phyloP scores from a whole-genome alignment of 192 early-diverging fungal genomes.

The Lunasporangiospora selenospora region DNA sequence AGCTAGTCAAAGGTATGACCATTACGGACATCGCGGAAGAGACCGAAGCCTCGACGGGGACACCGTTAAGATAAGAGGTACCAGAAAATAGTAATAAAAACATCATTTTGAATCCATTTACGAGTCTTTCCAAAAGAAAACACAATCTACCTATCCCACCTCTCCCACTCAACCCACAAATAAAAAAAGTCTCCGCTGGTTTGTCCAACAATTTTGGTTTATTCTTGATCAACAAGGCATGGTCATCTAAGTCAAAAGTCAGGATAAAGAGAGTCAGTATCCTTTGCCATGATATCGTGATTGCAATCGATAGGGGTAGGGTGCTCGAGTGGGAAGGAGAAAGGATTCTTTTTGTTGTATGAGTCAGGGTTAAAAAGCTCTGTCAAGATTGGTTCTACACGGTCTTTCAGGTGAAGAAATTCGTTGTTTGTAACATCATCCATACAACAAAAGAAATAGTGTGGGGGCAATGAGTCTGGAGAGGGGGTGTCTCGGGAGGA shows the following conservation, averaged over 20 bases:
- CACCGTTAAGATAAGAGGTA: slow-evolving; percentile 46
- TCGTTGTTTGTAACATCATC: slow-evolving; percentile 52
- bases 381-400: slow-evolving; percentile 50
- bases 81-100: slow-evolving; percentile 40
- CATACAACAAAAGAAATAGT: slow-evolving; percentile 8
- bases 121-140: no score
- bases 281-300: no score
- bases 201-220: no score
- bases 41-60: slow-evolving; percentile 37
- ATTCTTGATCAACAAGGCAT: no score
- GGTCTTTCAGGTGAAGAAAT: slow-evolving; percentile 54
- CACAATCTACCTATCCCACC: no score
- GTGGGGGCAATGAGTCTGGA: not conserved
- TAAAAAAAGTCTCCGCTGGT: no score
- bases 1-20: slow-evolving; percentile 46
- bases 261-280: no score
- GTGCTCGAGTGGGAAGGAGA: not conserved
- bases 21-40: slow-evolving; percentile 46
- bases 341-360: not conserved
- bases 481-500: no score
- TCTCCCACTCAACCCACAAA: no score
- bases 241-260: no score
- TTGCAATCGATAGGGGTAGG: no score
- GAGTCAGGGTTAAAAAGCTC: slow-evolving; percentile 53
- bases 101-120: slow-evolving; percentile 31